Conservation (phyloP, 345 rosid species). For the Aegle marmelos region DNA sequence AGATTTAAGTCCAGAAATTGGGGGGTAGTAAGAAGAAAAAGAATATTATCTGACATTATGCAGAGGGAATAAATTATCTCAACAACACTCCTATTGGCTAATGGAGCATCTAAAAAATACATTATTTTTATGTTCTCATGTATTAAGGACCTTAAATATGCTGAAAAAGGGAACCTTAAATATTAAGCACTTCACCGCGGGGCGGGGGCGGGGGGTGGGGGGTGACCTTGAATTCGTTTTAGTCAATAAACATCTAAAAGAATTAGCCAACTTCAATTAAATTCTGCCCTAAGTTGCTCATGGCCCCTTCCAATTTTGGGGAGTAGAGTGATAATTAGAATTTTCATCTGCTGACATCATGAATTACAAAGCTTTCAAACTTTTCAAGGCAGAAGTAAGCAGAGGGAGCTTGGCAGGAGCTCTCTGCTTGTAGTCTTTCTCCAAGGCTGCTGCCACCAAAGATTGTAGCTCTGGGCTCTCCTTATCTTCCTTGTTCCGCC, state of each 20-base stretch:
- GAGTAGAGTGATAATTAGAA: slow-evolving; percentile 5
- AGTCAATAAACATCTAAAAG: slow-evolving; percentile 11
- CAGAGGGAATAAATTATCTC: not conserved
- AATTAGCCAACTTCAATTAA: slow-evolving; percentile 2
- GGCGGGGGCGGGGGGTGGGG: too few relatives aligned
- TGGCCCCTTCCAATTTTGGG: slow-evolving; percentile 12
- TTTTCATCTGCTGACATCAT: slow-evolving; percentile 10
- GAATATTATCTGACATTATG: not conserved
- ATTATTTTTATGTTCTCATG: slow-evolving; percentile 8
- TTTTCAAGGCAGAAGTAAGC: slow-evolving; percentile 68
- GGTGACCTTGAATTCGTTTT: not conserved
- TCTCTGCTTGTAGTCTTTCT: slow-evolving; percentile 83
- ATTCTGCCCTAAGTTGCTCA: slow-evolving; percentile 3
- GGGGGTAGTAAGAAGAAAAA: not conserved
- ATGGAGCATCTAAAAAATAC: slow-evolving; percentile 11
- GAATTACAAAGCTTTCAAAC: slow-evolving; percentile 53
- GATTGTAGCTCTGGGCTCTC: slow-evolving; percentile 75
- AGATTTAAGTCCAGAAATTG: not conserved
- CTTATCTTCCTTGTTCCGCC: slow-evolving; percentile 83
- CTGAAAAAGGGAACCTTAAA: too few relatives aligned
- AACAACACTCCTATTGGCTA: slow-evolving; percentile 7
- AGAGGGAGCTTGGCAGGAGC: slow-evolving; percentile 65
- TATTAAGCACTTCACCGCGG: too few relatives aligned
- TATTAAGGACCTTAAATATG: slow-evolving; percentile 10
- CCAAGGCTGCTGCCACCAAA: slow-evolving; percentile 64